phyloP scores from a whole-genome alignment of 345 rosid genomes.

The Lepidium africanum region DNA sequence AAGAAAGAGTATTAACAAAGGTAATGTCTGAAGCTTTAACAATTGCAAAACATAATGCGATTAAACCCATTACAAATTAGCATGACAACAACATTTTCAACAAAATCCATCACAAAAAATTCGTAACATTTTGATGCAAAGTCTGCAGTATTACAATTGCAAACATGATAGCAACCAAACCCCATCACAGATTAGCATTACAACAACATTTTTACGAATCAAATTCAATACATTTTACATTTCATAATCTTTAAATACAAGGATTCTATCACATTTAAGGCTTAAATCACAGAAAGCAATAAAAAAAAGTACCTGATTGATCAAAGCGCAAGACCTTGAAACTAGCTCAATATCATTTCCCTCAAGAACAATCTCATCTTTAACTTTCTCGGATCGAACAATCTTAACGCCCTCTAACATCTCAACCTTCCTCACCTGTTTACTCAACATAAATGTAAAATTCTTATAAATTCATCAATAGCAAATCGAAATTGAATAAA shows the following conservation, averaged over 20 bases:
- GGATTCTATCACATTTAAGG: not conserved
- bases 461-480: not conserved
- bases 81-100: not conserved
- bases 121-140: not conserved
- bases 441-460: not conserved
- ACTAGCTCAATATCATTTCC: constrained; percentile 46
- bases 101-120: not conserved
- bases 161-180: not conserved
- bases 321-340: constrained; percentile 42
- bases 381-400: constrained; percentile 42
- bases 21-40: not conserved
- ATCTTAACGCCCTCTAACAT: constrained; percentile 42
- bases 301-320: constrained; percentile 34
- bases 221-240: not conserved
- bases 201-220: not conserved
- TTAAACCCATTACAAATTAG: not conserved
- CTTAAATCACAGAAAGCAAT: not conserved
- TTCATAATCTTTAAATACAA: not conserved
- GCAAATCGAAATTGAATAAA: not conserved
- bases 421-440: constrained; percentile 45
- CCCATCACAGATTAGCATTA: not conserved
- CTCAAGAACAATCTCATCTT: constrained; percentile 41
- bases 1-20: not conserved
- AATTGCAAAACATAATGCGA: not conserved
- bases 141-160: not conserved